phyloP scores from a whole-genome alignment of 306 rosid species.

The Quercus alba region DNA sequence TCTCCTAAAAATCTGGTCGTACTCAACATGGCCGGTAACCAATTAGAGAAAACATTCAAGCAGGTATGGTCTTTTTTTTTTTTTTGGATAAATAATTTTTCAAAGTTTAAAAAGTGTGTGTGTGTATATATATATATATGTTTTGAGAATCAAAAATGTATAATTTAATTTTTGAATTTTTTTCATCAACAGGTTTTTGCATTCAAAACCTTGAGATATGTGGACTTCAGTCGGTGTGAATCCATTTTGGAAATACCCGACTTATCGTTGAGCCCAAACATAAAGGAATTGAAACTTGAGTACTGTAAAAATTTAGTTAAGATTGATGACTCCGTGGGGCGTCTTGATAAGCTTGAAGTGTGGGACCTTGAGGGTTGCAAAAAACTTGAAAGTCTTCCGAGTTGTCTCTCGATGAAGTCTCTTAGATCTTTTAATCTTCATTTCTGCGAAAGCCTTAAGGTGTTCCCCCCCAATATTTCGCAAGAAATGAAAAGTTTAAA shows the following conservation, averaged over 20 bases:
- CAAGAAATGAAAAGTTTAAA: background rate
- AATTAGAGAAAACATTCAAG: no score
- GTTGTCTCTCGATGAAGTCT: slow-evolving; percentile 2
- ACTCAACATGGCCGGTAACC: no score
- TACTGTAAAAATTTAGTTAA: background rate
- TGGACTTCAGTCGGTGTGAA: background rate
- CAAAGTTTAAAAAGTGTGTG: no score
- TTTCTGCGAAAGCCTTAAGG: background rate
- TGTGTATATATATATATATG: no score
- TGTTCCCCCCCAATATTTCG: slow-evolving; percentile 8
- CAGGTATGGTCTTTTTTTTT: no score
- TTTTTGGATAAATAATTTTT: no score
- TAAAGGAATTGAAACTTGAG: background rate
- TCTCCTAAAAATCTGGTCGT: no score
- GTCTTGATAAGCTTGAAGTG: background rate
- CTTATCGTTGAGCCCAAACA: background rate
- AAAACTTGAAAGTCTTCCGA: slow-evolving; percentile 3
- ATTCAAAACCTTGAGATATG: background rate
- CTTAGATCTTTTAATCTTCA: background rate
- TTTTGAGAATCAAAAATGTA: no score
- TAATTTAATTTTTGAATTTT: no score
- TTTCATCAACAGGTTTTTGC: no score
- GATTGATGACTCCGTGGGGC: slow-evolving; percentile 4
- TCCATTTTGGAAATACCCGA: background rate
- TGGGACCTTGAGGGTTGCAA: accelerated